These are phyloP conservation scores for Biscutella laevigata DNA, from an alignment of 441 rosid species.

Conservation along the genomic window DNA sequence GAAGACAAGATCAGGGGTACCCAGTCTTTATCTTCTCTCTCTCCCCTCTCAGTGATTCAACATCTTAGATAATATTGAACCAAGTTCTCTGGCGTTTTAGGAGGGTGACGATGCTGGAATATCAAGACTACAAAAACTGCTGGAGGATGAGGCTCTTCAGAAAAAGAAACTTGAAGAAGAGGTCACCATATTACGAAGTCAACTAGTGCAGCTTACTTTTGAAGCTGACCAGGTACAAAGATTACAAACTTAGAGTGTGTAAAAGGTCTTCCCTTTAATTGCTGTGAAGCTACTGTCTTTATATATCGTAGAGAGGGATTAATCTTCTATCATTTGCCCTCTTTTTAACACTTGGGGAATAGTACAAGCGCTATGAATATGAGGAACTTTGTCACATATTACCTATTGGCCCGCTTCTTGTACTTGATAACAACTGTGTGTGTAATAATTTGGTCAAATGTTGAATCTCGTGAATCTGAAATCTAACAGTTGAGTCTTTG, in stretches of 20 bases:
- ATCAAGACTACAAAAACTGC: constrained; percentile 52
- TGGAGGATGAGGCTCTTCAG: constrained; percentile 74
- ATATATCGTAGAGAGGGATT: not conserved
- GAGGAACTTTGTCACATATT: not conserved
- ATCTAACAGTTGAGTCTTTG: constrained; percentile 7
- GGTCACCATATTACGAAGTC: constrained; percentile 60
- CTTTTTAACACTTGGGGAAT: constrained; percentile 7
- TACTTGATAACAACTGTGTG: constrained; percentile 10
- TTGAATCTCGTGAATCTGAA: constrained; percentile 1
- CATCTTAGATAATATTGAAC: constrained; percentile 17
- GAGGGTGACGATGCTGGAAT: constrained; percentile 66
- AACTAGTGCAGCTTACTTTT: constrained; percentile 70
- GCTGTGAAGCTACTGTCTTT: not conserved
- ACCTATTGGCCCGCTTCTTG: not conserved
- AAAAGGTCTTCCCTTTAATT: not conserved
- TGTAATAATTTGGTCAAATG: not conserved
- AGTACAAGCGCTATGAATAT: not conserved
- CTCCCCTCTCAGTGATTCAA: not conserved
- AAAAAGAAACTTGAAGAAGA: constrained; percentile 89
- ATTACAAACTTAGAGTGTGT: constrained; percentile 2
- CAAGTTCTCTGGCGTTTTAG: constrained; percentile 38
- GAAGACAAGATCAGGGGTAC: constrained; percentile 53
- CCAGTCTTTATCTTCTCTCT: constrained; percentile 15
- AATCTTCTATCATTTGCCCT: constrained; percentile 1
- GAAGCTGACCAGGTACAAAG: constrained; percentile 86